These are phyloP conservation scores for Myrmaecium sp. DNA, from an alignment of 2,329 filamentous ascomycete genomes.

Conservation along the genomic window DNA sequence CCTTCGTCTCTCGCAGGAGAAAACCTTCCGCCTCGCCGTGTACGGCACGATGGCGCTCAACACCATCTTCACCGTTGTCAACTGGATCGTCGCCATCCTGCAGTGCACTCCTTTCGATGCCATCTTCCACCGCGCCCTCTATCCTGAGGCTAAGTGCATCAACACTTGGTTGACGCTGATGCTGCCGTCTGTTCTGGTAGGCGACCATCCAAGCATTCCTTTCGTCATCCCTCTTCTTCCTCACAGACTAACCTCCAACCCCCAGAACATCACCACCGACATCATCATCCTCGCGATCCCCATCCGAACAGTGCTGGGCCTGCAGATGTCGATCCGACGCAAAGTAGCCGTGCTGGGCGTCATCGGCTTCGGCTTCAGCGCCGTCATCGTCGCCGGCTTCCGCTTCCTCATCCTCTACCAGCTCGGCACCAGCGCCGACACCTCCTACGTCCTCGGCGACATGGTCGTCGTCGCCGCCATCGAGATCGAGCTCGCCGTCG, in stretches of 20 bases:
- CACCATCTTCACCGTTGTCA: conserved; percentile 10
- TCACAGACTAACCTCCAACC: conserved; percentile 23
- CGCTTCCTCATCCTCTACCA: conserved; percentile 10
- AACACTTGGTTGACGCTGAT: conserved; percentile 12
- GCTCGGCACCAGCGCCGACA: conserved; percentile 11
- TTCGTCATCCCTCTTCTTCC: conserved; percentile 25
- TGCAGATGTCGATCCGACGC: background rate
- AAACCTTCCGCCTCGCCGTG: conserved; percentile 10
- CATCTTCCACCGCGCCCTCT: conserved; percentile 11
- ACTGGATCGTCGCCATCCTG: conserved; percentile 13
- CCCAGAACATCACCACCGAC: conserved; percentile 8
- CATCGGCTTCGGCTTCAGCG: conserved; percentile 11
- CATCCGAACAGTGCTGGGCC: background rate
- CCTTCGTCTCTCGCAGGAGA: conserved; percentile 12
- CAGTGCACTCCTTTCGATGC: conserved; percentile 17
- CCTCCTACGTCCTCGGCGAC: conserved; percentile 14
- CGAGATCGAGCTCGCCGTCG: conserved; percentile 16
- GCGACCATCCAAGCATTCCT: background rate
- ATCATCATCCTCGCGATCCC: conserved; percentile 1
- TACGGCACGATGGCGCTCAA: conserved; percentile 13
- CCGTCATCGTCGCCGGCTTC: conserved; percentile 10
- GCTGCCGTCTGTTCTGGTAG: conserved; percentile 12
- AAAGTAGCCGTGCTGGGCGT: conserved; percentile 1
- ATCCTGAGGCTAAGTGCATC: conserved; percentile 12
- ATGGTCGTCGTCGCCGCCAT: conserved; percentile 16